Base-by-base conservation (phyloP, 2,329 filamentous ascomycete genomes). In the Diaporthe citriasiana region DNA sequence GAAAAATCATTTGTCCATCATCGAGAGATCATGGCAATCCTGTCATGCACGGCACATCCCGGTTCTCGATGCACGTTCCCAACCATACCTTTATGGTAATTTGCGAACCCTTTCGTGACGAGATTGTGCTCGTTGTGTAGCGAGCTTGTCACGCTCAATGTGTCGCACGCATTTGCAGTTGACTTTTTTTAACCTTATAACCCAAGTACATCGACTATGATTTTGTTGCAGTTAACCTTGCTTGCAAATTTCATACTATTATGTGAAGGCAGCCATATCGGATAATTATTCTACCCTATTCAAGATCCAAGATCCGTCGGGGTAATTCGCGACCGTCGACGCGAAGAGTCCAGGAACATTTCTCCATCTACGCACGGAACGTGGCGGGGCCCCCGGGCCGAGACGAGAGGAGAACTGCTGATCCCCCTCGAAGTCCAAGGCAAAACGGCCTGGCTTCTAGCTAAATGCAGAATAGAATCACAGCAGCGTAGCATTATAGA, bases 401-500 rank as follows among this genome's bases (percentile, higher is more conserved):
- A 68, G 35, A 68, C 27, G 33, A 19, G 63, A 17, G 33, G 47
- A 53, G 45, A 40, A 50, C 22, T 40, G 63, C 33, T 53, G 63
- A 51, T 38, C 47, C 47, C 45, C 45, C 45, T 25, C 63, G 33
- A 40, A 40, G 47, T 27, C 17, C 33, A 68, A 40, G 33, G 45
- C 45, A 40, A 2, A 22, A 25, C 17, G 47, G 27, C 47, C 47
- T 40, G n/a, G n/a, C 9, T 35, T 0, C 40, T 68, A 68, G 45
- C 63, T 68, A 5, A 27, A 68, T 68, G 12, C 8, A 68, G 63
- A 8, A 53, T 53, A 53, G 63, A 68, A 68, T 40, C 19, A 68
- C 63, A 40, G 6, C 63, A 68, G 33, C n/a, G 63, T 68, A 51
- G 63, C 33, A 68, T 68, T 40, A 51, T 53, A 40, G 63, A 33